Conservation (phyloP, 106 monocot species). For the Alisma plantagoaquatica region DNA sequence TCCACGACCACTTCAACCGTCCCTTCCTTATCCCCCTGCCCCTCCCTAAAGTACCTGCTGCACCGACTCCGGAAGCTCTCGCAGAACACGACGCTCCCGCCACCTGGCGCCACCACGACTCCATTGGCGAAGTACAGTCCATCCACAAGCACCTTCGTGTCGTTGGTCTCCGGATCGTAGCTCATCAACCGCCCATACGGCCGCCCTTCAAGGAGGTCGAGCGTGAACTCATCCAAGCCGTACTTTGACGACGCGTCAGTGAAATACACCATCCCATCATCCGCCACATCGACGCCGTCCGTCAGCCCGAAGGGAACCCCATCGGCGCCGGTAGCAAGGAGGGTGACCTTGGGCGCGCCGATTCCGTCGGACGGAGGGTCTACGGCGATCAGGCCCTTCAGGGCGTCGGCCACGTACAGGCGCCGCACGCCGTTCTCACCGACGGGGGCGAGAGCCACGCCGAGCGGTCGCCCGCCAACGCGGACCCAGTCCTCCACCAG, state of each 20-base stretch:
- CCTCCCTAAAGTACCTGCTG: too few relatives aligned
- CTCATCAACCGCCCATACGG: constrained; percentile 9
- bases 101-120: constrained; percentile 1
- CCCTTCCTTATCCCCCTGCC: constrained; percentile 53
- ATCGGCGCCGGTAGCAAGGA: too few relatives aligned
- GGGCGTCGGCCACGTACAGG: too few relatives aligned
- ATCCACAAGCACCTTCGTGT: constrained; percentile 1
- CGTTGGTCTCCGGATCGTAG: neutral
- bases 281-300: constrained; percentile 54
- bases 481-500: constrained; percentile 11
- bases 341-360: too few relatives aligned
- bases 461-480: constrained; percentile 10
- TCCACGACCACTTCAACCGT: constrained; percentile 40
- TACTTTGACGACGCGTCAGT: constrained; percentile 76
- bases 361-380: too few relatives aligned
- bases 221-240: constrained; percentile 5
- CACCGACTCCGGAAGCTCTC: too few relatives aligned
- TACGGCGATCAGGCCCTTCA: too few relatives aligned
- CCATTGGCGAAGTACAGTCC: constrained; percentile 12
- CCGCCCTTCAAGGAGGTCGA: constrained; percentile 30
- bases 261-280: constrained; percentile 54
- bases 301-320: neutral
- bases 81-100: constrained; percentile 6
- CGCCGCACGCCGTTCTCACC: too few relatives aligned
- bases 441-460: constrained; percentile 3